Conservation (phyloP, 495 filamentous ascomycete species). For the Talaromyces ruber region DNA sequence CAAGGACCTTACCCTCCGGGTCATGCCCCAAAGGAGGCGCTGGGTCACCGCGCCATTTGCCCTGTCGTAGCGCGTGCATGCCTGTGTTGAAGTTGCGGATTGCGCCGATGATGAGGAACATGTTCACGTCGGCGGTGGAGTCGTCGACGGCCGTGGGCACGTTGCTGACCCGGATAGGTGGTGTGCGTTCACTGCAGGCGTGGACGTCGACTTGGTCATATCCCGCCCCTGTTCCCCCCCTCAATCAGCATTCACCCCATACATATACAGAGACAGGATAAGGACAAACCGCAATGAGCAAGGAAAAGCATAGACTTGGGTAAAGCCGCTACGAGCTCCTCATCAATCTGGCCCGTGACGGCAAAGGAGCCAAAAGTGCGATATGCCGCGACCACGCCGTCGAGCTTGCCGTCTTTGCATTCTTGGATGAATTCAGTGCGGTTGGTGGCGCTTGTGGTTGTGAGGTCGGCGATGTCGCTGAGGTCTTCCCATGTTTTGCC, state of each 20-base stretch:
- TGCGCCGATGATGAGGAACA: slow-evolving; percentile 73
- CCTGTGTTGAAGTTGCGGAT: slow-evolving; percentile 60
- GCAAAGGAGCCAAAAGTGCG: slow-evolving; percentile 62
- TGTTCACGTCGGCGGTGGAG: slow-evolving; percentile 67
- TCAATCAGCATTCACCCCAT: not conserved
- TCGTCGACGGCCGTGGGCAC: slow-evolving; percentile 74
- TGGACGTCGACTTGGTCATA: slow-evolving; percentile 73
- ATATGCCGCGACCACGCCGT: slow-evolving; percentile 61
- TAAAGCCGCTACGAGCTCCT: slow-evolving; percentile 54
- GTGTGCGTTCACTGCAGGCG: slow-evolving; percentile 53
- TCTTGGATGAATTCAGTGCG: slow-evolving; percentile 66
- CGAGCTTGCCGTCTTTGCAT: slow-evolving; percentile 57
- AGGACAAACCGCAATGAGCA: slow-evolving; percentile 41
- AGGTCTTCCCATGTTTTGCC: slow-evolving; percentile 42
- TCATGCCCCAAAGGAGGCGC: slow-evolving; percentile 47
- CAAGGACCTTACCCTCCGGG: slow-evolving; percentile 56
- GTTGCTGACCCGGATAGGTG: slow-evolving; percentile 64
- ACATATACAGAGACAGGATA: not conserved
- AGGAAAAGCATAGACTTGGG: slow-evolving; percentile 45
- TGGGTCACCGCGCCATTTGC: slow-evolving; percentile 46
- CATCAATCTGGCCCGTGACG: slow-evolving; percentile 62
- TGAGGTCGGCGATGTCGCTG: slow-evolving; percentile 38
- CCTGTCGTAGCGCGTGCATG: slow-evolving; percentile 51
- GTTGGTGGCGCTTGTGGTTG: slow-evolving; percentile 41
- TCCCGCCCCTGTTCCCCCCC: slow-evolving; percentile 48